Evolutionary conservation across 306 rosid species (phyloP).

Genomic region (Hylodesmum podocarpum): DNA sequence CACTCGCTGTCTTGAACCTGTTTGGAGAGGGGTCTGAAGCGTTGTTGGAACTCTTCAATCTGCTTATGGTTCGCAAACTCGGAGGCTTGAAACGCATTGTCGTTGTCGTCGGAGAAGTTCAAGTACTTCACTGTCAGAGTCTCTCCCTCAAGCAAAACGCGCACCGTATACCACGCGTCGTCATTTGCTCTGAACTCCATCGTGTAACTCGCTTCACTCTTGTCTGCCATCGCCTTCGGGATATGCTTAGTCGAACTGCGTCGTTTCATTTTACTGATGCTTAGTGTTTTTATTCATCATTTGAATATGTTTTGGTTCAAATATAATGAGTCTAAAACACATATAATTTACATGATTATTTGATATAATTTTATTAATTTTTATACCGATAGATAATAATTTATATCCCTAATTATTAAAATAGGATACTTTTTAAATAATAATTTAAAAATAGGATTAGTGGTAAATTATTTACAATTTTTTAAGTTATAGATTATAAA

Average conservation of each 20-base stretch:
- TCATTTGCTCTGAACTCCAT: background rate
- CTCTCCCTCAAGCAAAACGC: background rate
- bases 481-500: no score
- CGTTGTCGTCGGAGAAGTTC: background rate
- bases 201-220: background rate
- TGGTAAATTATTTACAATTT: no score
- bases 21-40: conserved; percentile 32
- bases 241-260: background rate
- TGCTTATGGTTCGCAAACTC: background rate
- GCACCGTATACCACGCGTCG: background rate
- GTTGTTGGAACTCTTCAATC: background rate
- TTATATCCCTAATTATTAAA: no score
- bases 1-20: conserved; percentile 46
- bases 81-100: background rate
- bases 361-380: no score
- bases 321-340: no score
- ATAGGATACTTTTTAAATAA: no score
- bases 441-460: no score
- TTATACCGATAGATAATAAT: no score
- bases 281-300: no score
- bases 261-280: no score
- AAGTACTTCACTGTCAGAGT: background rate
- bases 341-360: no score
- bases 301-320: no score
- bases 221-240: background rate